phyloP scores from a whole-genome alignment of 1,284 basidiomycete genomes.

The Melanopsichium pennsylvanicum region DNA sequence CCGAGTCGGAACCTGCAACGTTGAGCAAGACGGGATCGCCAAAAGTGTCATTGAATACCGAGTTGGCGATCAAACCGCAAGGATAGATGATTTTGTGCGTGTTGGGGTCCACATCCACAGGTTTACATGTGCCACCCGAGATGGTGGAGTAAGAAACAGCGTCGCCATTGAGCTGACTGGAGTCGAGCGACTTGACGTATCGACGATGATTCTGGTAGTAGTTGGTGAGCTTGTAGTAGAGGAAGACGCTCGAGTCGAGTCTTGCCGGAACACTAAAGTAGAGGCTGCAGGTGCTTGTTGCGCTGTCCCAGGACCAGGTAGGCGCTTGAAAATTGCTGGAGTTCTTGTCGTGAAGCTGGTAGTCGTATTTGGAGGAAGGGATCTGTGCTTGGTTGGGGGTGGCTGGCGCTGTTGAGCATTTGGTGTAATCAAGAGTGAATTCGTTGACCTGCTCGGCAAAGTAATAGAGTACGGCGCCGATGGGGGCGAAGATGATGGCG shows the following conservation, averaged over 20 bases:
- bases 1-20: conserved; percentile 69
- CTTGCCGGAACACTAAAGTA: conserved; percentile 74
- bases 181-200: conserved; percentile 90
- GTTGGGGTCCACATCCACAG: conserved; percentile 71
- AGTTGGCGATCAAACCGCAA: conserved; percentile 97
- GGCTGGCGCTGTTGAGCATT: conserved; percentile 70
- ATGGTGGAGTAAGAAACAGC: conserved; percentile 68
- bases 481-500: conserved; percentile 92
- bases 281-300: conserved; percentile 49
- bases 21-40: conserved; percentile 73
- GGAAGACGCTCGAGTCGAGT: conserved; percentile 79
- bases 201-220: conserved; percentile 96
- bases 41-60: conserved; percentile 95
- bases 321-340: conserved; percentile 59
- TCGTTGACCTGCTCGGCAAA: conserved; percentile 75
- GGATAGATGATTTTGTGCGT: conserved; percentile 73
- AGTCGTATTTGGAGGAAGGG: conserved; percentile 75
- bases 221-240: conserved; percentile 84
- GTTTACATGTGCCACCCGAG: conserved; percentile 82
- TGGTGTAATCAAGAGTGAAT: conserved; percentile 93
- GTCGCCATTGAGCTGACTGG: conserved; percentile 84
- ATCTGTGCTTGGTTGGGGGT: conserved; percentile 69
- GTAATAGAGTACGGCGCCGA: conserved; percentile 81
- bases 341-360: conserved; percentile 69
- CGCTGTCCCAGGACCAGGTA: conserved; percentile 48